Evolutionary conservation across 2,329 filamentous ascomycete genomes (phyloP).

Genomic region (Aspergillus cejpii): DNA sequence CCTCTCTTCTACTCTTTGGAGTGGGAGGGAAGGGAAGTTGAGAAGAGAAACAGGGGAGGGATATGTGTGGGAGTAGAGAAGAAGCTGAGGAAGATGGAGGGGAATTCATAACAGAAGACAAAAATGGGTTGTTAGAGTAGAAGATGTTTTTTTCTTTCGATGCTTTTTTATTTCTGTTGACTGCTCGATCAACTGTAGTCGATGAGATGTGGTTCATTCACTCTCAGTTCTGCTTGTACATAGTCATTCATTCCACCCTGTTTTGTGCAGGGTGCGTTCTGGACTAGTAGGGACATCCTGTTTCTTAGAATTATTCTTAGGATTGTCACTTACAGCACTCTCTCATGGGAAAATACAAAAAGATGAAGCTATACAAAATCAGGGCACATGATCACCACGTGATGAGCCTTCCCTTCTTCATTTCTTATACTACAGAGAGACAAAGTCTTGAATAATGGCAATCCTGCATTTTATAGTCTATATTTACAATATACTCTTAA

Average conservation of each 20-base stretch:
- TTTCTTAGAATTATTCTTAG: too few relatives aligned
- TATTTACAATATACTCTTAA: background rate
- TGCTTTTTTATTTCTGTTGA: too few relatives aligned
- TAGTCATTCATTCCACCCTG: too few relatives aligned
- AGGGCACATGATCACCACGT: background rate
- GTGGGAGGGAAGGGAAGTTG: conserved; percentile 2
- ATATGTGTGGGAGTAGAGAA: conserved; percentile 1
- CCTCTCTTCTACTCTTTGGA: background rate
- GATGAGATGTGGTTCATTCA: too few relatives aligned
- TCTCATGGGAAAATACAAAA: too few relatives aligned
- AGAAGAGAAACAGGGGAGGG: conserved; percentile 4
- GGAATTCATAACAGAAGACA: background rate
- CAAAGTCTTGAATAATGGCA: background rate
- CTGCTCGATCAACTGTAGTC: background rate
- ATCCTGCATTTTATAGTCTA: background rate
- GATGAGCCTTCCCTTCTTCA: background rate
- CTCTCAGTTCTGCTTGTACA: too few relatives aligned
- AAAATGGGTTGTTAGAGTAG: too few relatives aligned
- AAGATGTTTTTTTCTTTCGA: too few relatives aligned
- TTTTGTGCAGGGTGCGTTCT: too few relatives aligned
- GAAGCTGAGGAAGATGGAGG: conserved; percentile 5
- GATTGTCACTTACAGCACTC: too few relatives aligned
- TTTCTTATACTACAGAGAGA: background rate
- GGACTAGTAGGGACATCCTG: too few relatives aligned
- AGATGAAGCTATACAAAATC: background rate